Conservation (phyloP, 2,329 filamentous ascomycete species). For the Fusarium chaquense region DNA sequence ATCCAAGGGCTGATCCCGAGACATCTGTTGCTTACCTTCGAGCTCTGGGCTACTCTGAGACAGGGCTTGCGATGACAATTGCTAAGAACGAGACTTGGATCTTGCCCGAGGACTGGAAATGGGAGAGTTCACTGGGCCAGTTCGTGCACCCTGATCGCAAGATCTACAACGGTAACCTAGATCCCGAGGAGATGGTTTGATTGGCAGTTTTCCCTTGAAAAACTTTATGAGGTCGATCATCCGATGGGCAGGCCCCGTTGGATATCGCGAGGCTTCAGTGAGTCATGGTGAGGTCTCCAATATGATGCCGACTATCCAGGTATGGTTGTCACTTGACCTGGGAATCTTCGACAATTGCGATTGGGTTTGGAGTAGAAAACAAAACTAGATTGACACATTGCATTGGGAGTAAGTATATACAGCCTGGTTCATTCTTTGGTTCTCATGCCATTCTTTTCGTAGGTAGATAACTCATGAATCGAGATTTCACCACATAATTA, state of each 20-base stretch:
- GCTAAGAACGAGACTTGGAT: background rate
- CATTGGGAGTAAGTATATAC: background rate
- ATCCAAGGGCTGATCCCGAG: background rate
- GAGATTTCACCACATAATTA: background rate
- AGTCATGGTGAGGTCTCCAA: background rate
- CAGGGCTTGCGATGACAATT: background rate
- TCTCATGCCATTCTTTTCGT: background rate
- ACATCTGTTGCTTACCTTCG: background rate
- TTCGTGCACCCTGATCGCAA: slow-evolving; percentile 19
- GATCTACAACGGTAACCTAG: slow-evolving; percentile 4
- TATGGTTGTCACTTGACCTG: background rate
- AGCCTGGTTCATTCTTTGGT: background rate
- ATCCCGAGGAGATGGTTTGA: slow-evolving; percentile 26
- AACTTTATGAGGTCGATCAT: background rate
- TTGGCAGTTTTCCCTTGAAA: background rate
- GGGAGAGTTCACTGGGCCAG: slow-evolving; percentile 2
- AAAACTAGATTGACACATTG: background rate
- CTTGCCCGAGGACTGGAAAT: slow-evolving; percentile 1
- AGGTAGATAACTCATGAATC: background rate
- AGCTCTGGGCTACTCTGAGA: background rate
- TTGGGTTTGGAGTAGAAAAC: background rate
- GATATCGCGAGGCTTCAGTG: background rate
- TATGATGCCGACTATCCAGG: background rate
- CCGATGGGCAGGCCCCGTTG: background rate
- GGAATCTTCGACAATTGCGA: background rate